A percentile compares a stretch with the other conserved stretches of the same genome.
Evolutionary conservation across 768 basidiomycete species (phyloP).

Genomic region (Serendipita indica): DNA sequence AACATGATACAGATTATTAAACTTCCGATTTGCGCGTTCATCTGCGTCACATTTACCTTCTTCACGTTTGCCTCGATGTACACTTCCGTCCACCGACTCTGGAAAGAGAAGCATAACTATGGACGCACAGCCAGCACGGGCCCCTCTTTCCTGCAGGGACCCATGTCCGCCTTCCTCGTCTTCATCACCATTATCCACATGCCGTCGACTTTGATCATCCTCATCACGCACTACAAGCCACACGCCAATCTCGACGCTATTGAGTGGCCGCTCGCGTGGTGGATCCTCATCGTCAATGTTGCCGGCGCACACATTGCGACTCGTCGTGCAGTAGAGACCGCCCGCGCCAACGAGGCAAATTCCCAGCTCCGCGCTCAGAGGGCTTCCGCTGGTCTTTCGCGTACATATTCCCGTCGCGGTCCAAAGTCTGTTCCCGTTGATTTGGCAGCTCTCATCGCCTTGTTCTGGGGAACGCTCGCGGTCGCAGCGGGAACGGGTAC

Average conservation of each 20-base stretch:
- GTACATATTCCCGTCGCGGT: not conserved
- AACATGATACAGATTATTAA: not conserved
- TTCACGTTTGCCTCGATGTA: not conserved
- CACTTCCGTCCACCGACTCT: not conserved
- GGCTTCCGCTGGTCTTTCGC: not conserved
- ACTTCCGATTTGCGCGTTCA: not conserved
- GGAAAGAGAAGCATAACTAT: not conserved
- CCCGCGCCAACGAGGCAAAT: not conserved
- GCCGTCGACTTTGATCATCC: not conserved
- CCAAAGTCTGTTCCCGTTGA: not conserved
- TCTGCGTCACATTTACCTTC: not conserved
- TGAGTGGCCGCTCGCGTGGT: conserved; percentile 4
- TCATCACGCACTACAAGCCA: conserved; percentile 5
- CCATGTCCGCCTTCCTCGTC: conserved; percentile 1
- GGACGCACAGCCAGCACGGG: not conserved
- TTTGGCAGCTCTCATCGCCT: not conserved
- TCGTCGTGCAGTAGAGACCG: not conserved
- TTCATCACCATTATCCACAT: conserved; percentile 1
- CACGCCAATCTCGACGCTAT: conserved; percentile 1
- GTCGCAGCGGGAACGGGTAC: not conserved
- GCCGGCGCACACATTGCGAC: not conserved
- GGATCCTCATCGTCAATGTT: conserved; percentile 6
- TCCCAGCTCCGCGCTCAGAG: not conserved
- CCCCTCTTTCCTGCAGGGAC: conserved; percentile 8
- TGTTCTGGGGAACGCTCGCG: not conserved